Conservation (phyloP, 495 filamentous ascomycete genomes). For the Penicillium robsamsonii region DNA sequence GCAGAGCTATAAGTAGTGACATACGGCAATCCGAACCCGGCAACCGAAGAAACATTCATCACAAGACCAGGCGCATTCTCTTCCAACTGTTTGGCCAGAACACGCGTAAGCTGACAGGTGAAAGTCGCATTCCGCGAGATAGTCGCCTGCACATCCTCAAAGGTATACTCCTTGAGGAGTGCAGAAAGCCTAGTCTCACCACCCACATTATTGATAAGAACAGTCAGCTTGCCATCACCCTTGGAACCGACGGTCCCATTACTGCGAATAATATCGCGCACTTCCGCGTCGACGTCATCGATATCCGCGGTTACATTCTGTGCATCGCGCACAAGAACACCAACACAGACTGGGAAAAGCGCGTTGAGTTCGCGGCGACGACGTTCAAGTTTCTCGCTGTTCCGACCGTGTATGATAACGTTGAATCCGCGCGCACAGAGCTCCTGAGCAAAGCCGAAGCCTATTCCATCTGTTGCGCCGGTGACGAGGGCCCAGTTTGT, state of each 20-base stretch:
- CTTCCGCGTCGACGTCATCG: conserved; percentile 23
- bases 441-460: conserved; percentile 48
- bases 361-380: conserved; percentile 27
- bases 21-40: conserved; percentile 35
- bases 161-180: conserved; percentile 20
- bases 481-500: conserved; percentile 58
- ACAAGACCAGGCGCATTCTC: conserved; percentile 34
- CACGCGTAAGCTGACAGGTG: conserved; percentile 41
- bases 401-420: conserved; percentile 56
- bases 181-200: conserved; percentile 24
- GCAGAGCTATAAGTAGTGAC: conserved; percentile 34
- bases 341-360: conserved; percentile 27
- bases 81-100: conserved; percentile 34
- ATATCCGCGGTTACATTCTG: conserved; percentile 12
- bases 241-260: background rate
- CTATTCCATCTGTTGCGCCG: conserved; percentile 59
- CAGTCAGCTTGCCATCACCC: conserved; percentile 23
- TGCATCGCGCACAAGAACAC: conserved; percentile 36
- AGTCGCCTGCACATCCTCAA: conserved; percentile 23
- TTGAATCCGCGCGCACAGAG: conserved; percentile 56
- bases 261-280: conserved; percentile 15
- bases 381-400: conserved; percentile 40
- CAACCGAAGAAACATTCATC: conserved; percentile 43
- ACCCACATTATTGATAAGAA: conserved; percentile 54
- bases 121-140: conserved; percentile 42